Evolutionary conservation across 2,329 filamentous ascomycete genomes (phyloP), one percentile per base, ranked within the genome.

Genomic region (Teratosphaeria viscida): DNA sequence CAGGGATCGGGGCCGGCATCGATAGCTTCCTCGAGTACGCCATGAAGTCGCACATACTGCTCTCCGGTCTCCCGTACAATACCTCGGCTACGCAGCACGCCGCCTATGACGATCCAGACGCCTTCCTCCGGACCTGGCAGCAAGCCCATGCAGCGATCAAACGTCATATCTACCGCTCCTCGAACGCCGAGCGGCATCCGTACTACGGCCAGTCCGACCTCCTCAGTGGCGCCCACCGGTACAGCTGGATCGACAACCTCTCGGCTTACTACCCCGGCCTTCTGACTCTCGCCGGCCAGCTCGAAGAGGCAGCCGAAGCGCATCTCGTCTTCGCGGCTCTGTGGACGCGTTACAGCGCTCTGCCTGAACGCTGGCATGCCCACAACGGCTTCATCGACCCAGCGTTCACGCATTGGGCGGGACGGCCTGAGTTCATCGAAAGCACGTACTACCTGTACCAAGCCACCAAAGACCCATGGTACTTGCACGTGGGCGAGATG

Each of bases 1-100:
- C 92, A n/a, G 92, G 94, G 34, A 95, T 99, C 66, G 94, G 94
- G 56, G 94, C 94, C 7, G 94, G 94, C 47, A 90, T 96, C 69
- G 94, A 99, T 76, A 96, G 92, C 75, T 99, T 99, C 76, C 97
- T 96, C 70, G 94, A 99, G 75, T 99, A 99, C 74, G 92, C 94
- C 3, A 82, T 97, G 68, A 99, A 99, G 75, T 91, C 91, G 19
- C 86, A 96, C 70, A 89, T 99, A 61, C 76, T 99, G 27, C 83
- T 97, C 26, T 96, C 92, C 2, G 89, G 90, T 1, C 84, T 79
- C 5, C 73, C 75, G 0, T 27, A 19, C 49, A 60, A 47, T 32
- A 39, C 16, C 2, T 82, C 85, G 57, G 82, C 88, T 62, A 84
- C 90, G 64, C 14, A 27, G 37, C 3, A 23, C 27, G 54, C 53